Conservation (phyloP, 2,329 filamentous ascomycete genomes). For the Diaporthe vexans region DNA sequence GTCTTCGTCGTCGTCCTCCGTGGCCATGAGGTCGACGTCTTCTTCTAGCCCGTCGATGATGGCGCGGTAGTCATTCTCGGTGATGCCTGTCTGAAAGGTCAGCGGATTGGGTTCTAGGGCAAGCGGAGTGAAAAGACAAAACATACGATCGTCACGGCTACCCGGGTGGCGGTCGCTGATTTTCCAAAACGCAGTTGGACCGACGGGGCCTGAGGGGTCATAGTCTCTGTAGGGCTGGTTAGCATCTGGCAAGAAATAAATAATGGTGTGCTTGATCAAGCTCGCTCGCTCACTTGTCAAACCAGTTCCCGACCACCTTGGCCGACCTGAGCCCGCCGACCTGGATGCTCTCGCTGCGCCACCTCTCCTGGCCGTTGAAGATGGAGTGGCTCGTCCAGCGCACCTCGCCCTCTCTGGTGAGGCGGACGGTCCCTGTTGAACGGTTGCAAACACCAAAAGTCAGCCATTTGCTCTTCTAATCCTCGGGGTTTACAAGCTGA, state of each 20-base stretch:
- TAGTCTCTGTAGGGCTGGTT: constrained; percentile 64
- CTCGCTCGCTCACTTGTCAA: constrained; percentile 70
- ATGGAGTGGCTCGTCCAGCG: constrained; percentile 81
- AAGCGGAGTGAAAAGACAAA: too few relatives aligned
- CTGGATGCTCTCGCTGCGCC: constrained; percentile 84
- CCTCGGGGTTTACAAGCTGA: neutral
- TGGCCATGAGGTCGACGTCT: neutral
- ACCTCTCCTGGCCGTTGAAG: constrained; percentile 74
- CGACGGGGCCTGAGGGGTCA: constrained; percentile 77
- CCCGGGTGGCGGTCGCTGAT: constrained; percentile 63
- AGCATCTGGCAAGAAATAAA: neutral
- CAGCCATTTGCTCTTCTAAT: constrained; percentile 17
- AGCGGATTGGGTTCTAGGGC: neutral
- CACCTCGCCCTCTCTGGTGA: constrained; percentile 79
- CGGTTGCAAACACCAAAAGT: constrained; percentile 36
- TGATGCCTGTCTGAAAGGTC: constrained; percentile 41
- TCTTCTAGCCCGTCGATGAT: constrained; percentile 42
- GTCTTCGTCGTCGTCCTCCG: neutral
- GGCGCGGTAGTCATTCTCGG: constrained; percentile 42
- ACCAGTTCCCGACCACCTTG: constrained; percentile 82
- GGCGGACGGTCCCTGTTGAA: constrained; percentile 69
- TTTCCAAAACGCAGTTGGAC: constrained; percentile 86
- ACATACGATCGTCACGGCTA: constrained; percentile 50
- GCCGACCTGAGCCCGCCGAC: constrained; percentile 76
- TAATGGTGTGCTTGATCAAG: too few relatives aligned